Evolutionary conservation across 768 basidiomycete genomes (phyloP), one percentile per base, ranked within the genome.

Genomic region (Suillus luteus): DNA sequence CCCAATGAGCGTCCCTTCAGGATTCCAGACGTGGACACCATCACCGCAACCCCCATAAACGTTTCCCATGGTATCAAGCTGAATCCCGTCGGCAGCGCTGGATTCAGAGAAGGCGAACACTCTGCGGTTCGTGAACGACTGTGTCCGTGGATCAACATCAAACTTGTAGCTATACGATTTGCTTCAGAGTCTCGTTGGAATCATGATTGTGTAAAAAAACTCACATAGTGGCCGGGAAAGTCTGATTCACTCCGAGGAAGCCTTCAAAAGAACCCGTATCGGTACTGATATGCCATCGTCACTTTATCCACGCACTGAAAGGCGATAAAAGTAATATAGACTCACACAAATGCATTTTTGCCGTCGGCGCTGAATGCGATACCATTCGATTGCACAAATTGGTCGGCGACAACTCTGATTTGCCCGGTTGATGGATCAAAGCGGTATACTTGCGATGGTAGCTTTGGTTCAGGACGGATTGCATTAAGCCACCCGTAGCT

Each of bases 31-130:
- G 31, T 63, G 1, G 22, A 40, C 46, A 43, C 88, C 88, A 65
- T 90, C 88, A 24, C 83, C 86, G 61, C 82, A 83, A 1, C 84
- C 85, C 3, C 84, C 75, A 70, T 87, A 90, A 0, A 91, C 83
- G 65, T 90, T 89, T 0, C 87, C 88, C 0, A 79, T 69, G 3
- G 77, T 73, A 66, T 91, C 89, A 5, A 87, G 76, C 66, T 86
- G 83, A 11, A 89, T 70, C 9, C 88, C 88, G 66, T 90, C 89
- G n/a, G 87, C 82, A 38, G 85, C 75, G 9, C 87, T 88, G 19
- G 85, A 77, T 64, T 89, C 88, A 11, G 77, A 69, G 62, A 85
- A 89, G 1, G 88, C 86, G 64, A 91, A 87, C 10, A 88, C 79
- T 10, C 87, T 81, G 35, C 86, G 80, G 68, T 89, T 85, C 55